Evolutionary conservation across 257 asterid species (phyloP).

Genomic region (Jaltomata sinuosa): DNA sequence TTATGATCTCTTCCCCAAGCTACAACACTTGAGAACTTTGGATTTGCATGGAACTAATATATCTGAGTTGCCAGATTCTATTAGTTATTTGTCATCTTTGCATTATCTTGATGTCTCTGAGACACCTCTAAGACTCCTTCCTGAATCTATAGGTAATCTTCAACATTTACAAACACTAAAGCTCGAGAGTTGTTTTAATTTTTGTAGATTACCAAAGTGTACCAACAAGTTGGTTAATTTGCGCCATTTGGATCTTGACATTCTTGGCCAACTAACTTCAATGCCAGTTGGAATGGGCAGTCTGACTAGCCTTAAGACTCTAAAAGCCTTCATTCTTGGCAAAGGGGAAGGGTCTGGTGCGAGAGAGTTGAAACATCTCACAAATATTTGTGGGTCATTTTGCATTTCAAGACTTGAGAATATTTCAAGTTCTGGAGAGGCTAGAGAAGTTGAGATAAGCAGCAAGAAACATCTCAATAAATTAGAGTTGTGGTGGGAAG

Average conservation of each 20-base stretch:
- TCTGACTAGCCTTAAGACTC: constrained; percentile 29
- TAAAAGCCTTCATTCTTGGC: constrained; percentile 37
- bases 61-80: constrained; percentile 26
- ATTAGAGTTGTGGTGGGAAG: constrained; percentile 31
- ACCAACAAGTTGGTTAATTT: constrained; percentile 20
- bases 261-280: constrained; percentile 17
- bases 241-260: constrained; percentile 33
- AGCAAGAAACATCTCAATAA: constrained; percentile 7
- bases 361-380: constrained; percentile 27
- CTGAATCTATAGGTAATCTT: constrained; percentile 24
- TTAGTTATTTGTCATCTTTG: constrained; percentile 22
- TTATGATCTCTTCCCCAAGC: not conserved
- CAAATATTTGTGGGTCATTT: constrained; percentile 33
- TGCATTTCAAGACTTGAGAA: constrained; percentile 33
- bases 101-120: constrained; percentile 29
- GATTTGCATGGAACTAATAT: constrained; percentile 30
- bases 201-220: constrained; percentile 24
- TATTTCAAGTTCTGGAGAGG: constrained; percentile 24
- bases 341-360: constrained; percentile 24
- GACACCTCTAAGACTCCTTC: constrained; percentile 23
- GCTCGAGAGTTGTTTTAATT: constrained; percentile 19
- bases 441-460: constrained; percentile 23
- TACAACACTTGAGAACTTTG: constrained; percentile 14
- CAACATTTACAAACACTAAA: constrained; percentile 25
- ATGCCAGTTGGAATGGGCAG: constrained; percentile 43